phyloP scores from a whole-genome alignment of 2,329 filamentous ascomycete genomes.

The Colletotrichum magnum region DNA sequence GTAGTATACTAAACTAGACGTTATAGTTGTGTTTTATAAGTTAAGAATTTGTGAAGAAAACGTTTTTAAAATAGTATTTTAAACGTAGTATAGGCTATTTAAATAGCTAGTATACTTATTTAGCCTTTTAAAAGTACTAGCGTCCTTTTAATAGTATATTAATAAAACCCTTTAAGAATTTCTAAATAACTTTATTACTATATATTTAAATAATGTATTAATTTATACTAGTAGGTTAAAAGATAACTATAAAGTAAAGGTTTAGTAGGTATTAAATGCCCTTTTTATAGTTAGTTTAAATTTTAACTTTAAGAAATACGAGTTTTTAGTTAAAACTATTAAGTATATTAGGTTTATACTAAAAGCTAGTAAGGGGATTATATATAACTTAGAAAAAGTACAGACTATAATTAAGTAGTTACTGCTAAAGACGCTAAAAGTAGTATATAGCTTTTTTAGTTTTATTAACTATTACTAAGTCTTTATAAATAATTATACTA shows the following conservation, averaged over 20 bases:
- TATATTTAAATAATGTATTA: constrained; percentile 41
- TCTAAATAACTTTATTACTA: constrained; percentile 41
- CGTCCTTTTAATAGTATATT: constrained; percentile 42
- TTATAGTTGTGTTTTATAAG: constrained; percentile 47
- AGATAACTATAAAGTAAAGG: background rate
- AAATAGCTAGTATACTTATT: constrained; percentile 52
- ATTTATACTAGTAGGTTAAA: constrained; percentile 41
- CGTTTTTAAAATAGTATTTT: constrained; percentile 53
- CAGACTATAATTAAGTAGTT: background rate
- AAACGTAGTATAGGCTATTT: constrained; percentile 49
- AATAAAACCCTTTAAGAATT: constrained; percentile 42
- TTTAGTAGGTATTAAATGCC: background rate
- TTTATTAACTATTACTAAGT: constrained; percentile 7
- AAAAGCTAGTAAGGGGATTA: constrained; percentile 5
- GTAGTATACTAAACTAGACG: constrained; percentile 26
- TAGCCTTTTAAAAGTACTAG: constrained; percentile 42
- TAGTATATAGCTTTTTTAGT: background rate
- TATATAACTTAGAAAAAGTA: background rate
- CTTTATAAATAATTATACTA: constrained; percentile 1
- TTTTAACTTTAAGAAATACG: constrained; percentile 5
- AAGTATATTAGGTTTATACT: constrained; percentile 12
- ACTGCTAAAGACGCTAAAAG: background rate
- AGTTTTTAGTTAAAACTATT: constrained; percentile 8
- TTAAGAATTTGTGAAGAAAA: constrained; percentile 50
- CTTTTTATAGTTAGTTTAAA: background rate